phyloP scores from a whole-genome alignment of 352 stramenopile species.

The Pythium phragmiticola region DNA sequence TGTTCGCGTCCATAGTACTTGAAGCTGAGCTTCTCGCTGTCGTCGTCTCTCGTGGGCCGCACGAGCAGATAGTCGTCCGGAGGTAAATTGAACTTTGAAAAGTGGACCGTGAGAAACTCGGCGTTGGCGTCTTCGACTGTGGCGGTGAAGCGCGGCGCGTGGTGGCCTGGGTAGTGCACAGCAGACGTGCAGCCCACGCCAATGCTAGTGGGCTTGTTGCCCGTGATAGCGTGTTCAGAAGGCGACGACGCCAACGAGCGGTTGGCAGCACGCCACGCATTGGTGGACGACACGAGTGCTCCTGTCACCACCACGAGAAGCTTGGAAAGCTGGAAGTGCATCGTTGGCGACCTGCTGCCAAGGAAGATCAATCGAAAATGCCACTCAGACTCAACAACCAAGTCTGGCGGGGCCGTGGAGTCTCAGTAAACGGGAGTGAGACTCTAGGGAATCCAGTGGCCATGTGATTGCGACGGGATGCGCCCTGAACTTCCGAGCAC shows the following conservation, averaged over 20 bases:
- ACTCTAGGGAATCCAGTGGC: too few species aligned
- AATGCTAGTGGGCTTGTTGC: constrained; percentile 40
- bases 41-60: constrained; percentile 28
- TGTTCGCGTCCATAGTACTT: constrained; percentile 38
- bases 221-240: constrained; percentile 33
- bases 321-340: background rate
- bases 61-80: constrained; percentile 55
- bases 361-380: constrained; percentile 2
- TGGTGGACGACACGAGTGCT: background rate
- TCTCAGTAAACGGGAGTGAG: too few species aligned
- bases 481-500: background rate
- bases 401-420: too few species aligned
- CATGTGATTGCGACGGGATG: too few species aligned
- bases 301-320: background rate
- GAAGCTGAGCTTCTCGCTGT: constrained; percentile 32
- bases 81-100: constrained; percentile 63
- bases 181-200: constrained; percentile 45
- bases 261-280: constrained; percentile 4
- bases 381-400: too few species aligned
- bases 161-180: constrained; percentile 10
- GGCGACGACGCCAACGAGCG: background rate
- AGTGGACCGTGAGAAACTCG: constrained; percentile 63
- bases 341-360: background rate
- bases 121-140: constrained; percentile 25
- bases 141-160: background rate